These are phyloP conservation scores for Amanita polypyramis DNA, from an alignment of 768 basidiomycete species.

Conservation along the genomic window DNA sequence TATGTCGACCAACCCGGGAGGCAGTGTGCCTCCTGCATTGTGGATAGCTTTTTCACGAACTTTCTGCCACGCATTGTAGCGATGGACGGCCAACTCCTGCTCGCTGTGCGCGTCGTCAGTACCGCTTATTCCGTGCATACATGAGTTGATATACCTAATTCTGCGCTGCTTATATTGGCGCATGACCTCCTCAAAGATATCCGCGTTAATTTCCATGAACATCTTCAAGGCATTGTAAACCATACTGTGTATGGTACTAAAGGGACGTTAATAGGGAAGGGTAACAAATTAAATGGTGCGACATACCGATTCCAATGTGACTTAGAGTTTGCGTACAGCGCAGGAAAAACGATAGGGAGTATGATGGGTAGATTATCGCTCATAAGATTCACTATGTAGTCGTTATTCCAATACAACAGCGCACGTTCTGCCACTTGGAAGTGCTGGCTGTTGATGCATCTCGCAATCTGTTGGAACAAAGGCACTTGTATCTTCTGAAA, in stretches of 20 bases:
- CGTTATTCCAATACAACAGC: slow-evolving; percentile 98
- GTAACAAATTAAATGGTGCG: not conserved
- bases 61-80: slow-evolving; percentile 86
- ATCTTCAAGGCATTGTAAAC: slow-evolving; percentile 97
- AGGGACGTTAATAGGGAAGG: not conserved
- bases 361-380: slow-evolving; percentile 86
- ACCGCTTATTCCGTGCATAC: not conserved
- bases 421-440: slow-evolving; percentile 99
- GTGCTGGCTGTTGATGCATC: slow-evolving; percentile 98
- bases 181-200: slow-evolving; percentile 89
- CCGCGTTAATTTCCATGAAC: slow-evolving; percentile 98
- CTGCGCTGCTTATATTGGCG: slow-evolving; percentile 87
- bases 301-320: slow-evolving; percentile 97
- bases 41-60: slow-evolving; percentile 67
- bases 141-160: slow-evolving; percentile 56
- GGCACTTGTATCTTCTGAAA: slow-evolving; percentile 93
- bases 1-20: slow-evolving; percentile 58
- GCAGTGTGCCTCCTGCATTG: slow-evolving; percentile 64
- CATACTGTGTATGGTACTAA: slow-evolving; percentile 96
- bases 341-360: slow-evolving; percentile 94
- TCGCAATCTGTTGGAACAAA: slow-evolving; percentile 87
- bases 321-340: slow-evolving; percentile 90
- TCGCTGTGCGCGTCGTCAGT: slow-evolving; percentile 42
- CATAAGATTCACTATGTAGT: slow-evolving; percentile 99
- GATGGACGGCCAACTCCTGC: slow-evolving; percentile 71